Conservation (phyloP, 371 early-diverging fungal species). For the Syncephalastrum sp. region DNA sequence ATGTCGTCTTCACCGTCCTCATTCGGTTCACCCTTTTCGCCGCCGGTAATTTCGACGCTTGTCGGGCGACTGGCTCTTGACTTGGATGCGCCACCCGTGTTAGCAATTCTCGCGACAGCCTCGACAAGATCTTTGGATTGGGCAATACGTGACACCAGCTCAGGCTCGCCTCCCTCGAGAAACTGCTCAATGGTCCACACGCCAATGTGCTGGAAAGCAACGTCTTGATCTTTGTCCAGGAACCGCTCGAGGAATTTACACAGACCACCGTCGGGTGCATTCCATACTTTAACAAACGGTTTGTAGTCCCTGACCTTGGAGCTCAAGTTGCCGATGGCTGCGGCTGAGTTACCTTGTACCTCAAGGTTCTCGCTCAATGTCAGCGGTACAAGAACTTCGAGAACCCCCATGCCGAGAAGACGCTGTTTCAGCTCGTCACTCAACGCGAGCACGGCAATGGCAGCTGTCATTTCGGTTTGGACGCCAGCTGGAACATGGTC, state of each 20-base stretch:
- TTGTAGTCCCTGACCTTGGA: constrained; percentile 70
- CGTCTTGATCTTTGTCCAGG: constrained; percentile 63
- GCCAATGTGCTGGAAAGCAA: constrained; percentile 82
- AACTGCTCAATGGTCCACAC: constrained; percentile 91
- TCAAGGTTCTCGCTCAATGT: constrained; percentile 67
- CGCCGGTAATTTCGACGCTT: too few relatives aligned
- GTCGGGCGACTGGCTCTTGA: constrained; percentile 7
- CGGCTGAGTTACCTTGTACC: constrained; percentile 83
- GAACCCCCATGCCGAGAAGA: constrained; percentile 60
- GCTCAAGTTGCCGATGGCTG: constrained; percentile 82
- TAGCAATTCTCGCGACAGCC: constrained; percentile 36
- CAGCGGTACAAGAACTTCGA: constrained; percentile 74
- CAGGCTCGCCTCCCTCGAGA: constrained; percentile 60
- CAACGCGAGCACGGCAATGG: constrained; percentile 81
- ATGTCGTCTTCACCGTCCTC: constrained; percentile 48
- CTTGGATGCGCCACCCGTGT: constrained; percentile 13
- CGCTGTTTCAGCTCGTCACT: constrained; percentile 78
- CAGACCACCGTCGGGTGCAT: constrained; percentile 66
- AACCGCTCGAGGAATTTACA: constrained; percentile 73
- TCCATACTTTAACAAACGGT: constrained; percentile 70
- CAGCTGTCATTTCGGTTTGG: constrained; percentile 86
- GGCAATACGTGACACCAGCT: constrained; percentile 29
- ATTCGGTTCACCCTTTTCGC: constrained; percentile 12
- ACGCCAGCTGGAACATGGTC: constrained; percentile 62
- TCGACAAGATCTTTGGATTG: constrained; percentile 31